These are phyloP conservation scores for Phylloporus rhodoxanthus DNA, from an alignment of 768 basidiomycete genomes.

Conservation along the genomic window DNA sequence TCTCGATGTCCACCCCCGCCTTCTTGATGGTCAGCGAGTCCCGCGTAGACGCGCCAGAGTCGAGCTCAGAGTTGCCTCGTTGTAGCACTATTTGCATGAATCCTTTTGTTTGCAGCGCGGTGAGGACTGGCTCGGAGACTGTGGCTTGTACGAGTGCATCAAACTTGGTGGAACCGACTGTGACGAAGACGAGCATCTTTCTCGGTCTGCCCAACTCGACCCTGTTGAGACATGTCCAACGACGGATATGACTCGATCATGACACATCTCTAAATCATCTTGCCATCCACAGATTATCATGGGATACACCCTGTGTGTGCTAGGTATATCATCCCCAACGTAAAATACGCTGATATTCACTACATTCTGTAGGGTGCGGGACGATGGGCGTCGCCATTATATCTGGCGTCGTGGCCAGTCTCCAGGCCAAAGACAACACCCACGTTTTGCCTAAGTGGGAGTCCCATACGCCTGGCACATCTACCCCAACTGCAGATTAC, in stretches of 20 bases:
- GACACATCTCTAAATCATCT: background rate
- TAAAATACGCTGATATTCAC: conserved; percentile 11
- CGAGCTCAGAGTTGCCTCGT: conserved; percentile 62
- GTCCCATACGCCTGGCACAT: conserved; percentile 65
- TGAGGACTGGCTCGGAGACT: conserved; percentile 53
- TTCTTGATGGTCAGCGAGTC: conserved; percentile 18
- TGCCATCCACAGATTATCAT: conserved; percentile 35
- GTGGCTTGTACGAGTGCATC: conserved; percentile 61
- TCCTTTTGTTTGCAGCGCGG: conserved; percentile 46
- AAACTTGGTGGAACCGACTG: conserved; percentile 88
- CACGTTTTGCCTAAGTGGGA: conserved; percentile 49
- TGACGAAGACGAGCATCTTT: conserved; percentile 54
- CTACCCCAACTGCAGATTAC: conserved; percentile 52
- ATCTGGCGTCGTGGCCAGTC: conserved; percentile 84
- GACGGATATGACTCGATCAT: conserved; percentile 10
- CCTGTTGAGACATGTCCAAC: background rate
- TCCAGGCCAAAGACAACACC: conserved; percentile 46
- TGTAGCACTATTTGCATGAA: conserved; percentile 66
- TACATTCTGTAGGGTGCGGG: conserved; percentile 69
- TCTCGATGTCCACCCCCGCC: conserved; percentile 49
- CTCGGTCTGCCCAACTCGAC: background rate
- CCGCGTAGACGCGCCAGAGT: conserved; percentile 10
- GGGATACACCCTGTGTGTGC: conserved; percentile 89
- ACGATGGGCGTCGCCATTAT: conserved; percentile 97
- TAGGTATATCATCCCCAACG: conserved; percentile 44